Conservation (phyloP, 1,284 basidiomycete genomes). For the Golubevia pallescens region DNA sequence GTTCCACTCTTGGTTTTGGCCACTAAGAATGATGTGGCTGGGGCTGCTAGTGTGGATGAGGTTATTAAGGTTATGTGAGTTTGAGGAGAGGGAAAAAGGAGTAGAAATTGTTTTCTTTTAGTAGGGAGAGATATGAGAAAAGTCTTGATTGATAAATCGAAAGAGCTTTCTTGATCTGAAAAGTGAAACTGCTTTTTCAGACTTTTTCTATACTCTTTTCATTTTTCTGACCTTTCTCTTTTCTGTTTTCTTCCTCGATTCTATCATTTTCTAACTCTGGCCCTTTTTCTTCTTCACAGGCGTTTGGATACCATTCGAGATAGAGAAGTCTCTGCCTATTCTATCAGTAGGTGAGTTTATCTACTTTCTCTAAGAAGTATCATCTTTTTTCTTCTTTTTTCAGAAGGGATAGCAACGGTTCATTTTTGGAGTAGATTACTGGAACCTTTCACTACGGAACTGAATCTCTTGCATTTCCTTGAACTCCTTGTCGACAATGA, state of each 20-base stretch:
- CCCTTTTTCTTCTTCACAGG: conserved; percentile 9
- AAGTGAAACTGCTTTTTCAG: neutral
- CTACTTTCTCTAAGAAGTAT: no score
- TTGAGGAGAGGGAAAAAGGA: neutral
- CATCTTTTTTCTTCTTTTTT: no score
- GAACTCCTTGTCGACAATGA: no score
- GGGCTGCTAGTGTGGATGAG: conserved; percentile 45
- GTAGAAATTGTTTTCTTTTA: neutral
- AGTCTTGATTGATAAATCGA: neutral
- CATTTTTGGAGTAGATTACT: no score
- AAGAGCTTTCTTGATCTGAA: neutral
- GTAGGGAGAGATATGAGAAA: no score
- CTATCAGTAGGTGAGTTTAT: conserved; percentile 23
- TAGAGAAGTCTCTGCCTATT: conserved; percentile 52
- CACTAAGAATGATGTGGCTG: conserved; percentile 56
- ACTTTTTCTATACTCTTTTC: neutral
- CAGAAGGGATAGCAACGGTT: no score
- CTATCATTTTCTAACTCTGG: conserved; percentile 2
- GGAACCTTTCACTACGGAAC: no score
- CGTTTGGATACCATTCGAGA: conserved; percentile 25
- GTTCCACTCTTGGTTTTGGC: conserved; percentile 53
- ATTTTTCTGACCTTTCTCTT: no score
- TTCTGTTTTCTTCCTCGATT: neutral
- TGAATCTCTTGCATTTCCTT: no score
- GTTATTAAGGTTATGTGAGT: conserved; percentile 49